Evolutionary conservation across 495 filamentous ascomycete genomes (phyloP).

Genomic region (Lasiosphaeria ovina): DNA sequence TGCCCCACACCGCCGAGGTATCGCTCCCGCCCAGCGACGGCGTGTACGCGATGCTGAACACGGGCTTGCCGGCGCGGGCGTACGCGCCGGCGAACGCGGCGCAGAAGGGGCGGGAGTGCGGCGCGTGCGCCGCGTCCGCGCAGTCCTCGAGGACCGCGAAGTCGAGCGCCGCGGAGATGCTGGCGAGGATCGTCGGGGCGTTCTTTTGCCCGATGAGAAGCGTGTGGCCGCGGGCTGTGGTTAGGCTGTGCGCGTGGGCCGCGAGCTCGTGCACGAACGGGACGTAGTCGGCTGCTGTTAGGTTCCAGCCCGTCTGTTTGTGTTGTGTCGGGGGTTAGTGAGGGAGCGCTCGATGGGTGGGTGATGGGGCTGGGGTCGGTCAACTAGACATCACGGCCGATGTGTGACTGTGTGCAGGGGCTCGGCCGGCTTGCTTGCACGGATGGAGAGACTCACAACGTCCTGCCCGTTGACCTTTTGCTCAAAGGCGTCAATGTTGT

Average conservation of each 20-base stretch:
- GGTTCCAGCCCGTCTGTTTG: slow-evolving; percentile 20
- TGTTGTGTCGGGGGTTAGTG: too few relatives aligned
- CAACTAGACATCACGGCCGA: too few relatives aligned
- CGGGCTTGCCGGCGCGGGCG: slow-evolving; percentile 2
- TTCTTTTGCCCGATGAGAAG: slow-evolving; percentile 10
- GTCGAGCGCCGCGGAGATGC: neutral
- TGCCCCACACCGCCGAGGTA: neutral
- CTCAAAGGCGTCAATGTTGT: slow-evolving; percentile 65
- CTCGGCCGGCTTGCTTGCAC: too few relatives aligned
- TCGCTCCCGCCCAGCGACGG: slow-evolving; percentile 1
- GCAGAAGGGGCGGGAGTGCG: slow-evolving; percentile 1
- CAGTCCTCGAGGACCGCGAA: slow-evolving; percentile 10
- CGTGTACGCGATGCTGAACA: slow-evolving; percentile 6
- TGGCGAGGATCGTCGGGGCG: neutral
- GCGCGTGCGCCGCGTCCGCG: slow-evolving; percentile 29
- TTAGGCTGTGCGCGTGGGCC: slow-evolving; percentile 32
- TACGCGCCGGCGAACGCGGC: neutral
- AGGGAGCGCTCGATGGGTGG: too few relatives aligned
- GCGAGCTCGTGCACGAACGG: neutral
- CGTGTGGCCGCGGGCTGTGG: slow-evolving; percentile 20
- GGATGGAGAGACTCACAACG: slow-evolving; percentile 2
- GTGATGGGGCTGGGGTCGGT: too few relatives aligned
- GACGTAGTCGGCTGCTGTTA: neutral
- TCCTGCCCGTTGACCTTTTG: slow-evolving; percentile 34
- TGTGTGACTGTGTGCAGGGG: too few relatives aligned